A percentile compares a stretch with the other conserved stretches of the same genome.
These are phyloP conservation scores for Coniochaeta hoffmannii DNA, from an alignment of 2,329 filamentous ascomycete species.

Conservation along the genomic window DNA sequence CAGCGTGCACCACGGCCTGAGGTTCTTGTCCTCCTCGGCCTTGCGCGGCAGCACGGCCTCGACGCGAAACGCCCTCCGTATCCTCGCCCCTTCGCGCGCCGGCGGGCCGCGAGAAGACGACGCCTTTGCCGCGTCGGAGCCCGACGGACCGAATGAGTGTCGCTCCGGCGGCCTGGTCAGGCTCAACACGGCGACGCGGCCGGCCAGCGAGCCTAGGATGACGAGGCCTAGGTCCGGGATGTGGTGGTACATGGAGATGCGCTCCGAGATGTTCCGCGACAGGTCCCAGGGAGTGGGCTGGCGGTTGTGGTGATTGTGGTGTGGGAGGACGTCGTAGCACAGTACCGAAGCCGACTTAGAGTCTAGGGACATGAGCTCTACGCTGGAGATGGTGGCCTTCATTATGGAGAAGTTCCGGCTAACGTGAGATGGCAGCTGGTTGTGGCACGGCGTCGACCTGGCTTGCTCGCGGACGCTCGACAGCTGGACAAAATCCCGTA, in stretches of 20 bases:
- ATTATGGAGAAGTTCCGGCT: conserved; percentile 26
- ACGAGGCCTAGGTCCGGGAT: conserved; percentile 67
- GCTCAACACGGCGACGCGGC: conserved; percentile 54
- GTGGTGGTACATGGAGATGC: conserved; percentile 54
- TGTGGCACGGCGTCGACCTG: conserved; percentile 2
- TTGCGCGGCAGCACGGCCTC: conserved; percentile 43
- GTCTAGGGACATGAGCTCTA: conserved; percentile 36
- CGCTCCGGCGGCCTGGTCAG: conserved; percentile 39
- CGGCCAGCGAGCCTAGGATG: conserved; percentile 58
- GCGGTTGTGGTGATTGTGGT: conserved; percentile 17
- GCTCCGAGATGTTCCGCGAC: conserved; percentile 29
- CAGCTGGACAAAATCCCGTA: conserved; percentile 1
- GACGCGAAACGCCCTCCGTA: conserved; percentile 40
- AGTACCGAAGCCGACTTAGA: conserved; percentile 11
- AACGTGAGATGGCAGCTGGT: conserved; percentile 7
- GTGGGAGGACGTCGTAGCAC: conserved; percentile 24
- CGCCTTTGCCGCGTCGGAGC: not conserved
- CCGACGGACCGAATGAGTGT: not conserved
- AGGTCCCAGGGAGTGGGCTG: conserved; percentile 20
- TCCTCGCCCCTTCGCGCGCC: conserved; percentile 9
- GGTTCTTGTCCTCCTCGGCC: conserved; percentile 34
- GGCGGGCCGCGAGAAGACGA: too few species aligned
- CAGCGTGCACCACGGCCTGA: conserved; percentile 43
- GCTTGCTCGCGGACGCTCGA: conserved; percentile 3
- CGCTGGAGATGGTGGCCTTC: conserved; percentile 39